A percentile compares a stretch with the other conserved stretches of the same genome.
Conservation (phyloP, 768 basidiomycete species). For the Fibroporia radiculosa region DNA sequence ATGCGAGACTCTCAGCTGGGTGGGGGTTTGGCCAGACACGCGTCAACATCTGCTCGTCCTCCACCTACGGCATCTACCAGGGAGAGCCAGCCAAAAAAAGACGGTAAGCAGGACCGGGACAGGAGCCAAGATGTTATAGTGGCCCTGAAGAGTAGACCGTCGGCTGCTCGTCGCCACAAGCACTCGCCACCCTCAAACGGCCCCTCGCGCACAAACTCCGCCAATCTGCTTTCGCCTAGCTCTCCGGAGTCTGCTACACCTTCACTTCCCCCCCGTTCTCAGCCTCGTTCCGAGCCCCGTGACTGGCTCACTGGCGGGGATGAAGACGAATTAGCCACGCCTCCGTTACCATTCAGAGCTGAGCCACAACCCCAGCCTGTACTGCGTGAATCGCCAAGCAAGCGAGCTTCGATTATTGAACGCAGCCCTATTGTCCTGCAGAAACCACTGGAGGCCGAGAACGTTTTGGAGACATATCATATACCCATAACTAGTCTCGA, state of each 20-base stretch:
- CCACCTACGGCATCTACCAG: constrained; percentile 8
- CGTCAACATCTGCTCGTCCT: background rate
- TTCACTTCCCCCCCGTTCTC: constrained; percentile 19
- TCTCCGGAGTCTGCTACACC: constrained; percentile 8
- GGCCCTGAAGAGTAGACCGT: constrained; percentile 29
- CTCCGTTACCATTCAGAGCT: constrained; percentile 6
- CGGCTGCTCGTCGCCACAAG: constrained; percentile 44
- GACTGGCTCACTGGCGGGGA: constrained; percentile 78
- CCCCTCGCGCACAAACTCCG: constrained; percentile 3
- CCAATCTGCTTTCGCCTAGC: constrained; percentile 8
- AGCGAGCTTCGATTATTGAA: constrained; percentile 62
- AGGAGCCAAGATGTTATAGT: background rate
- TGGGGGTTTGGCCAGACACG: background rate
- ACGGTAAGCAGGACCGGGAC: background rate
- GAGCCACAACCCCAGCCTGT: constrained; percentile 30
- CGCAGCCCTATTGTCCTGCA: constrained; percentile 26
- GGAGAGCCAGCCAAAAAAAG: constrained; percentile 3
- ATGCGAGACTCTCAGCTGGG: constrained; percentile 34
- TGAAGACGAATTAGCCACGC: constrained; percentile 22
- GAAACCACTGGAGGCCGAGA: constrained; percentile 24
- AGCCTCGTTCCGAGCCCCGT: constrained; percentile 27
- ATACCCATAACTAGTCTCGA: background rate
- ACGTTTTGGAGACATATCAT: constrained; percentile 4
- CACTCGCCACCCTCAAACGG: constrained; percentile 11
- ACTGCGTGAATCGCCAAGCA: constrained; percentile 63